Percentiles rank a stretch among this genome's conserved stretches.
Conservation (phyloP, 2,329 filamentous ascomycete genomes). For the Penicillium sp. region DNA sequence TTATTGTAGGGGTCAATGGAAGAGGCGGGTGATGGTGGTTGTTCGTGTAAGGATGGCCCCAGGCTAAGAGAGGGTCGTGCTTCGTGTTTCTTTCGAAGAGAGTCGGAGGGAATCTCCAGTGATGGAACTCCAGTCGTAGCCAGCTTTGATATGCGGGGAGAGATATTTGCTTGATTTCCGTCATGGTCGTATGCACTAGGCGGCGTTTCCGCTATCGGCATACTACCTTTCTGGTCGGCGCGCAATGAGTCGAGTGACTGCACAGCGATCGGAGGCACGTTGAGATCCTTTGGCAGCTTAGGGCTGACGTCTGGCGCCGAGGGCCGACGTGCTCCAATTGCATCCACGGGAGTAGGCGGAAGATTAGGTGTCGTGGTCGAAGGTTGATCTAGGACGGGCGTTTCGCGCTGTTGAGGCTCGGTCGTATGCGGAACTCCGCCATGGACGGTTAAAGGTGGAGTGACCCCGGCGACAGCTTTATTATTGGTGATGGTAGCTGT, state of each 20-base stretch:
- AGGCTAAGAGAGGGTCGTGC: constrained; percentile 29
- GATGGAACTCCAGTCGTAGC: constrained; percentile 15
- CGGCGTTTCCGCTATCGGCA: constrained; percentile 22
- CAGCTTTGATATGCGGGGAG: constrained; percentile 20
- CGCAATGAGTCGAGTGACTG: constrained; percentile 56
- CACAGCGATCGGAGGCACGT: constrained; percentile 22
- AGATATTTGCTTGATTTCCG: constrained; percentile 18
- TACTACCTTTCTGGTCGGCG: constrained; percentile 15
- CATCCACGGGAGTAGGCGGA: constrained; percentile 10
- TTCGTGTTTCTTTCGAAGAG: constrained; percentile 29
- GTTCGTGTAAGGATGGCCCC: constrained; percentile 31
- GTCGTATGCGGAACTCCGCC: constrained; percentile 12
- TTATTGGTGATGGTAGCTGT: constrained; percentile 35
- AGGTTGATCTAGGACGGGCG: not conserved
- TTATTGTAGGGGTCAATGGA: constrained; percentile 68
- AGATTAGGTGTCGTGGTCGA: constrained; percentile 6
- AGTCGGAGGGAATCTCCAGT: constrained; percentile 16
- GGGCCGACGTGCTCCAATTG: constrained; percentile 5
- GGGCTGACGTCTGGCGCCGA: constrained; percentile 11
- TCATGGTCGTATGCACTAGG: constrained; percentile 25
- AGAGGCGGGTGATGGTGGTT: constrained; percentile 56
- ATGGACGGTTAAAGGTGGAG: constrained; percentile 18
- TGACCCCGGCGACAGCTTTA: constrained; percentile 25
- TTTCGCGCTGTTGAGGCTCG: constrained; percentile 5
- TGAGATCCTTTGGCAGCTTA: constrained; percentile 9